Evolutionary conservation across 257 asterid species (phyloP).

Genomic region (Orobanche coerulescens): DNA sequence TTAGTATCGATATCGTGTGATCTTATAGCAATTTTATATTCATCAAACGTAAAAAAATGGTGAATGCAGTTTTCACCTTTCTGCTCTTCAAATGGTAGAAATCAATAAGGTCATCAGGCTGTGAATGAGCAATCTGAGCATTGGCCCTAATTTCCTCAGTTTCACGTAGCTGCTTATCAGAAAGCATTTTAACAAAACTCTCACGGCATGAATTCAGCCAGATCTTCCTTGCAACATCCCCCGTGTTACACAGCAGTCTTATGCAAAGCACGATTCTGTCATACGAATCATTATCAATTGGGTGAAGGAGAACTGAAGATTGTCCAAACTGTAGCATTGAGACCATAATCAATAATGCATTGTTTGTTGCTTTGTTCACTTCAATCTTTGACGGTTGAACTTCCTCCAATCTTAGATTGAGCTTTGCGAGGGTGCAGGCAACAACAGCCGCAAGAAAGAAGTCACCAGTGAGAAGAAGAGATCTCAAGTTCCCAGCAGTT

Average conservation of each 20-base stretch:
- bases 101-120: slow-evolving; percentile 93
- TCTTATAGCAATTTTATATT: not conserved
- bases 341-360: slow-evolving; percentile 65
- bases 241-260: slow-evolving; percentile 62
- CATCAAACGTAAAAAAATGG: slow-evolving; percentile 19
- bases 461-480: slow-evolving; percentile 88
- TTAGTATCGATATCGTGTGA: not conserved
- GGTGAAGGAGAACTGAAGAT: slow-evolving; percentile 86
- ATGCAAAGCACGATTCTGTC: slow-evolving; percentile 79
- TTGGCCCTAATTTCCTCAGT: slow-evolving; percentile 83
- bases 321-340: slow-evolving; percentile 86
- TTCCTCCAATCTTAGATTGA: slow-evolving; percentile 74
- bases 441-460: slow-evolving; percentile 91
- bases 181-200: slow-evolving; percentile 88
- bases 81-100: slow-evolving; percentile 95
- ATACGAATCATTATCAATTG: slow-evolving; percentile 82
- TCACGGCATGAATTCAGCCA: slow-evolving; percentile 88
- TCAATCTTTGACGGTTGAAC: slow-evolving; percentile 74
- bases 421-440: slow-evolving; percentile 83
- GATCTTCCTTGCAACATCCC: slow-evolving; percentile 62
- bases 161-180: slow-evolving; percentile 88
- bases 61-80: slow-evolving; percentile 43
- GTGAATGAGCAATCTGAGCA: slow-evolving; percentile 68
- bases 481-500: slow-evolving; percentile 65
- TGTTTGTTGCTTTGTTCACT: slow-evolving; percentile 63